These are phyloP conservation scores for Aphanomyces invadans DNA, from an alignment of 352 stramenopile genomes.

Conservation along the genomic window DNA sequence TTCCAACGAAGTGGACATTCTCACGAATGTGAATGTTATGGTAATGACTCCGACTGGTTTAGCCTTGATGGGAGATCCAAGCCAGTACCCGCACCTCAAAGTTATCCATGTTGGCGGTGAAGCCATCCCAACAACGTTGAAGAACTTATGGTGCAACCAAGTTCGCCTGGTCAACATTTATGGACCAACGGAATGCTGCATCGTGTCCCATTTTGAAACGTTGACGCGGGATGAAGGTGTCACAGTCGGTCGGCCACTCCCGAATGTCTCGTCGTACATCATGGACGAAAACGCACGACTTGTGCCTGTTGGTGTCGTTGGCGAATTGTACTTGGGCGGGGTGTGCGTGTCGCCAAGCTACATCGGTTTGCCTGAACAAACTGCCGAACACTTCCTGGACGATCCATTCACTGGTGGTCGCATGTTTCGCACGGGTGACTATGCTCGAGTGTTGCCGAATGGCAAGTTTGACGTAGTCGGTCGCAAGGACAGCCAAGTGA, in stretches of 20 bases:
- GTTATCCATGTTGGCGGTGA: not conserved
- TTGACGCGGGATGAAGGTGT: not conserved
- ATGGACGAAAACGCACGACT: not conserved
- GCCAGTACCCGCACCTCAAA: not conserved
- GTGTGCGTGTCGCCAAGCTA: not conserved
- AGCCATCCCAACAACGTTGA: not conserved
- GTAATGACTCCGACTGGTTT: not conserved
- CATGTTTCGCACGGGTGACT: constrained; percentile 90
- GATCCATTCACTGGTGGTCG: constrained; percentile 60
- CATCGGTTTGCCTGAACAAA: not conserved
- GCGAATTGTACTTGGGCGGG: not conserved
- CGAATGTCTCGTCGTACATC: not conserved
- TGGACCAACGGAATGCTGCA: not conserved
- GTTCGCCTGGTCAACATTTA: not conserved
- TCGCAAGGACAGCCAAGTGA: constrained; percentile 65
- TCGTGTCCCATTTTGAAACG: not conserved
- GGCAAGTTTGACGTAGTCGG: constrained; percentile 83
- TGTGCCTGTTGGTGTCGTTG: not conserved
- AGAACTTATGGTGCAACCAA: not conserved
- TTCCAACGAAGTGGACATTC: not conserved
- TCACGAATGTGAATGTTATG: not conserved
- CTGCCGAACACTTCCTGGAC: constrained; percentile 31
- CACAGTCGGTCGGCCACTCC: not conserved
- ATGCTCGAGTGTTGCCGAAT: constrained; percentile 84
- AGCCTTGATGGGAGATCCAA: not conserved